These are phyloP conservation scores for Kurtzmaniella quercitrusa DNA, from an alignment of 1,139 yeast species.

Conservation along the genomic window DNA sequence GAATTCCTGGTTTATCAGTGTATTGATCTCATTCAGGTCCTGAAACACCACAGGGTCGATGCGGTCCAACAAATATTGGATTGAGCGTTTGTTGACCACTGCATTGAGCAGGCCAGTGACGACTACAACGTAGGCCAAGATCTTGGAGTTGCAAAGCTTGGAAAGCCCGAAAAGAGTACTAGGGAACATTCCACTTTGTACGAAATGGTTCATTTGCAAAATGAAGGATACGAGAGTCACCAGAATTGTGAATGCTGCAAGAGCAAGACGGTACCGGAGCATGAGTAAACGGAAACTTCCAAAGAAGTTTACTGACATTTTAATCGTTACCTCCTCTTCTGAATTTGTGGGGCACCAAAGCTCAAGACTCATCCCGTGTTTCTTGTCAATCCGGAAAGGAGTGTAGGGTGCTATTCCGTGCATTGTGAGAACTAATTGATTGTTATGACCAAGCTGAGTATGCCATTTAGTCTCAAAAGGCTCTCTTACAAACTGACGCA, in stretches of 20 bases:
- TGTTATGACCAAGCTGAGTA: constrained; percentile 35
- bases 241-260: constrained; percentile 54
- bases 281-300: constrained; percentile 50
- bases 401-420: constrained; percentile 82
- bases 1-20: constrained; percentile 20
- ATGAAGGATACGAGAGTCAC: constrained; percentile 41
- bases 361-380: constrained; percentile 35
- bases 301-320: constrained; percentile 38
- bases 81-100: constrained; percentile 16
- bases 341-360: constrained; percentile 28
- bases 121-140: constrained; percentile 16
- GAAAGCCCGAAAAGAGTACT: constrained; percentile 46
- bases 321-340: constrained; percentile 11
- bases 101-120: constrained; percentile 35
- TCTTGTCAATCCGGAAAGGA: constrained; percentile 40
- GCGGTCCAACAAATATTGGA: constrained; percentile 24
- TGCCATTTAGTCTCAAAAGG: constrained; percentile 81
- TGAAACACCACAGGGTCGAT: constrained; percentile 55
- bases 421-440: constrained; percentile 36
- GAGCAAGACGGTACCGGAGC: constrained; percentile 58
- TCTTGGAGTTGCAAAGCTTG: constrained; percentile 20
- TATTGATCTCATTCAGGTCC: constrained; percentile 30
- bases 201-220: constrained; percentile 42
- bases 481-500: constrained; percentile 63
- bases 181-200: constrained; percentile 41